These are phyloP conservation scores for Hanseniaspora hatyaiensis DNA, from an alignment of 805 yeast genomes.

Conservation along the genomic window DNA sequence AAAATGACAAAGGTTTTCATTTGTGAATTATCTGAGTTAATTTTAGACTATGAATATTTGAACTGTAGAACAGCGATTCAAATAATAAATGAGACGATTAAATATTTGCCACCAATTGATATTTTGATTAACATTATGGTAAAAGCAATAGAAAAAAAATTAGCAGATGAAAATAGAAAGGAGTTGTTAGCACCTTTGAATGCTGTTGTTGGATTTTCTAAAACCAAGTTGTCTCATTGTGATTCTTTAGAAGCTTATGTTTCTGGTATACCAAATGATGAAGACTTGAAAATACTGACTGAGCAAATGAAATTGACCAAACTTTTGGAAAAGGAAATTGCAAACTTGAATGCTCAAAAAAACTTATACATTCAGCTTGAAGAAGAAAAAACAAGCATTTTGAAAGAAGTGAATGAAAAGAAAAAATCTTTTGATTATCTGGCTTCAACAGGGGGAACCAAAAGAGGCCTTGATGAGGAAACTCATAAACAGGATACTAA, in stretches of 20 bases:
- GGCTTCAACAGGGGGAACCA: constrained; percentile 5
- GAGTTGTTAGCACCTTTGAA: constrained; percentile 10
- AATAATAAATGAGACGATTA: constrained; percentile 1
- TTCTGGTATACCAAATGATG: not conserved
- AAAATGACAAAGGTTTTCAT: not conserved
- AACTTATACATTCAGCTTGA: constrained; percentile 15
- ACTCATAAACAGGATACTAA: constrained; percentile 8
- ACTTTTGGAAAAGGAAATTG: too few relatives aligned
- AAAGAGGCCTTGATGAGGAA: constrained; percentile 2
- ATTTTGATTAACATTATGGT: not conserved
- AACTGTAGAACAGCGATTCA: constrained; percentile 10
- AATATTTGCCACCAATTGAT: constrained; percentile 7
- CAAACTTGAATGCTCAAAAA: constrained; percentile 14
- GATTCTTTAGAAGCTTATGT: not conserved
- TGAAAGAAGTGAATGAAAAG: constrained; percentile 3
- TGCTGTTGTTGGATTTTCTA: constrained; percentile 8
- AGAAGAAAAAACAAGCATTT: constrained; percentile 11
- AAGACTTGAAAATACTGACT: too few relatives aligned
- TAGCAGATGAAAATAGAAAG: constrained; percentile 7
- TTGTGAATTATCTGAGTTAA: constrained; percentile 5
- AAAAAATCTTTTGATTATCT: constrained; percentile 10
- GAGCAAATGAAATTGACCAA: too few relatives aligned
- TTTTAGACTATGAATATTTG: constrained; percentile 8
- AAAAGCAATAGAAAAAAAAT: not conserved
- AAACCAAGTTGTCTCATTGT: not conserved